Evolutionary conservation across 2,329 filamentous ascomycete species (phyloP), one percentile per base, ranked within the genome.

Genomic region (Xylariaceae sp.): DNA sequence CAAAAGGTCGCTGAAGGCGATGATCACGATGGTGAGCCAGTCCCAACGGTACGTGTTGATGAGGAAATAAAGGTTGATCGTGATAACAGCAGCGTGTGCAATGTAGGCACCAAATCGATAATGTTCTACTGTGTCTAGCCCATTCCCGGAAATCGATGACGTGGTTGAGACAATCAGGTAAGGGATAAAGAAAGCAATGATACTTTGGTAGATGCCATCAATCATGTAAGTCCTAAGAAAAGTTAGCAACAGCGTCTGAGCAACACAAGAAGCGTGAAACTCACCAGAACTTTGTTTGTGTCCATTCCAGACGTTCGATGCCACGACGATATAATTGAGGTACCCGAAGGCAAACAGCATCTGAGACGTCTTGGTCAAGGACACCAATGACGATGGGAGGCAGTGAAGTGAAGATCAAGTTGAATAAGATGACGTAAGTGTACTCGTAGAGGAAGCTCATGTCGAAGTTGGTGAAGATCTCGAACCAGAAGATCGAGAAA

Each of bases 11-110:
- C 90, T 95, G 65, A 97, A 78, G 20, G 70, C 69, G 41, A 94
- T 85, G 51, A 96, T 85, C 48, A 95, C 72, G 19, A 91, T 68
- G 69, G 94, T 94, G 59, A 98, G 75, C 92, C 92, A 98, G 66
- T 98, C 93, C 93, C 93, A 98, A 49, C 92, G 82, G 67, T 95
- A 97, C 1, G 88, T 94, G 69, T 98, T 98, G 71, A 97, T 83
- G 54, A 98, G 74, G 56, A 98, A 88, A 71, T 97, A 98, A 48
- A 85, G 72, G 67, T 98, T 98, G 73, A 95, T 94, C 33, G 88
- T 85, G 55, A 95, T 71, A 47, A 98, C 84, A 6, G 88, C 83
- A 12, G 88, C 86, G 46, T 88, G 88, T 3, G 84, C 90, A 57
- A 96, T 82, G 65, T 93, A 94, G 42, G 88, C 80, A 59, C 93